Conservation (phyloP, 768 basidiomycete genomes). For the Crassisporium funariophilum region DNA sequence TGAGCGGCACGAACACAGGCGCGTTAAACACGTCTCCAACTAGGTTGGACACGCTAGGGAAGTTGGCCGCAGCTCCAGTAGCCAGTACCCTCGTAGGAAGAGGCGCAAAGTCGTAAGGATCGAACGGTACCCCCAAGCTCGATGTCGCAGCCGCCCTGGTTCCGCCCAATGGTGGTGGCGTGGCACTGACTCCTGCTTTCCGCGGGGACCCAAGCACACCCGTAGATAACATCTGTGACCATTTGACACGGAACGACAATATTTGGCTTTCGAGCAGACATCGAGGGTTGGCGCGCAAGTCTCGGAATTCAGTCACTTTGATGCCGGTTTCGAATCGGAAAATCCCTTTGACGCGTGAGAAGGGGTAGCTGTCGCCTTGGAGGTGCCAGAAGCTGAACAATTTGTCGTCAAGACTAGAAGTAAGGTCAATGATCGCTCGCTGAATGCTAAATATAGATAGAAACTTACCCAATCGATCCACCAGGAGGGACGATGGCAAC, state of each 20-base stretch:
- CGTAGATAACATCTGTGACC: constrained; percentile 71
- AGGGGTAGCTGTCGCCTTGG: constrained; percentile 75
- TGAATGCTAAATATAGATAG: constrained; percentile 3
- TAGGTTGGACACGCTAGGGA: constrained; percentile 78
- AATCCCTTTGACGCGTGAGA: constrained; percentile 81
- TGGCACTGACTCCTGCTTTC: constrained; percentile 34
- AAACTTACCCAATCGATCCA: constrained; percentile 79
- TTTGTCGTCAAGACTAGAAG: constrained; percentile 81
- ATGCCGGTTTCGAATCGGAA: constrained; percentile 88
- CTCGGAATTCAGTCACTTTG: constrained; percentile 86
- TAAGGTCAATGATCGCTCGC: constrained; percentile 4
- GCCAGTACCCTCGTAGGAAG: constrained; percentile 70
- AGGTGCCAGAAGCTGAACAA: constrained; percentile 89
- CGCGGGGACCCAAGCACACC: constrained; percentile 61
- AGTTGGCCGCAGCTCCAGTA: constrained; percentile 82
- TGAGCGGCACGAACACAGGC: constrained; percentile 71
- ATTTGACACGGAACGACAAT: constrained; percentile 80
- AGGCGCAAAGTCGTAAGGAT: constrained; percentile 72
- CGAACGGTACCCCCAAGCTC: constrained; percentile 69
- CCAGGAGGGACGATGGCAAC: constrained; percentile 91
- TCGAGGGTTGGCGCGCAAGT: constrained; percentile 85
- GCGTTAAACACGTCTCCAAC: constrained; percentile 85
- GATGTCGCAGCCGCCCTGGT: constrained; percentile 32
- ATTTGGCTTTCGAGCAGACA: constrained; percentile 84
- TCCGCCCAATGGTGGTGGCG: constrained; percentile 34